A percentile compares a stretch with the other conserved stretches of the same genome.
phyloP scores from a whole-genome alignment of 352 stramenopile genomes.

The Phytophthora cryptogea region DNA sequence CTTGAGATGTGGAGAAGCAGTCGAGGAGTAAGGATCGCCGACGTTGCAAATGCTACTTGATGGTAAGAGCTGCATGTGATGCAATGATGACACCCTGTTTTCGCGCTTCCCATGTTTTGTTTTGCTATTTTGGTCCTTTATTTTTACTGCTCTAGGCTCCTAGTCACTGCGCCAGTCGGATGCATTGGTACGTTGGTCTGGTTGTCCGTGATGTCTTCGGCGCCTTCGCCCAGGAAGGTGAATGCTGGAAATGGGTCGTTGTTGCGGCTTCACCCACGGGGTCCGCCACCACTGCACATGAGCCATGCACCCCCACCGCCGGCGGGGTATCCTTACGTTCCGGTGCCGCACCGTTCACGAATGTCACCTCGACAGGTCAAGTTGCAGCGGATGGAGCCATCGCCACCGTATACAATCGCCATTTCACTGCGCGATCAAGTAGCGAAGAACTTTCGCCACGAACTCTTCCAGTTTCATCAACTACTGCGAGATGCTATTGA shows the following conservation, averaged over 20 bases:
- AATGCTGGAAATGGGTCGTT: constrained; percentile 16
- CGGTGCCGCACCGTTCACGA: constrained; percentile 18
- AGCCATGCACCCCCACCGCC: constrained; percentile 12
- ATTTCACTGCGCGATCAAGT: constrained; percentile 41
- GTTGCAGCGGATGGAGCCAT: constrained; percentile 38
- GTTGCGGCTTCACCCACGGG: constrained; percentile 27
- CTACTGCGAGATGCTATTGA: constrained; percentile 50
- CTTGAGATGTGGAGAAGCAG: background rate
- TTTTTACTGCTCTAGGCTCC: constrained; percentile 12
- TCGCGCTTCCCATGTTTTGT: background rate
- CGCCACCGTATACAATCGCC: constrained; percentile 23
- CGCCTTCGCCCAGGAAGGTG: constrained; percentile 19
- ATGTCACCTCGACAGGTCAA: constrained; percentile 42
- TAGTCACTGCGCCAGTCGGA: background rate
- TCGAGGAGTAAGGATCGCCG: constrained; percentile 13
- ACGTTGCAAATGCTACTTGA: constrained; percentile 16
- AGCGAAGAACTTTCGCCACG: constrained; percentile 51
- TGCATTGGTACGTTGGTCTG: background rate
- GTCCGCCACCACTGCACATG: constrained; percentile 24
- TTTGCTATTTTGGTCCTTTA: constrained; percentile 21
- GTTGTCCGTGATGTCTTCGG: constrained; percentile 11
- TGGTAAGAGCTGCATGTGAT: constrained; percentile 11
- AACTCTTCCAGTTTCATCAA: constrained; percentile 78
- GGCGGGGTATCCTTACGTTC: constrained; percentile 20
- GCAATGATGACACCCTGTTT: background rate